A percentile compares a stretch with the other conserved stretches of the same genome.
phyloP scores from a whole-genome alignment of 768 basidiomycete genomes.

The Brasilioporus rufonigricans region DNA sequence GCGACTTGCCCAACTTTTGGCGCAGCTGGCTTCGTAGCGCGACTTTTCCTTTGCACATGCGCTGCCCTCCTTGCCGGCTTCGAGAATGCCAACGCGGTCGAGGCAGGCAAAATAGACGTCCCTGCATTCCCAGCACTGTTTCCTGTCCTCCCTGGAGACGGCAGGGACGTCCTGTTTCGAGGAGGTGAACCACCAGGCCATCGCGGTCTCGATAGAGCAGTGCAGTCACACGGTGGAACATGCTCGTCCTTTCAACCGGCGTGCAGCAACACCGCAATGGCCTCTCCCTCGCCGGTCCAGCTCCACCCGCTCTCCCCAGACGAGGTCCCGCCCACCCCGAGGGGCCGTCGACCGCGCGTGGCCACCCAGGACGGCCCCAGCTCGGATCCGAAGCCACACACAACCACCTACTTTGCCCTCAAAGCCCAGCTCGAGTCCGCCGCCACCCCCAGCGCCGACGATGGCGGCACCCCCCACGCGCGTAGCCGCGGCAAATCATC shows the following conservation, averaged over 20 bases:
- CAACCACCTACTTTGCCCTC: conserved; percentile 58
- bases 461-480: background rate
- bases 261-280: conserved; percentile 16
- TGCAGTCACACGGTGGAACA: conserved; percentile 15
- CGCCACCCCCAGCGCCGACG: background rate
- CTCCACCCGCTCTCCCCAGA: conserved; percentile 72
- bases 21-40: conserved; percentile 71
- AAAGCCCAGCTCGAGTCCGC: conserved; percentile 55
- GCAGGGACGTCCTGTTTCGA: conserved; percentile 38
- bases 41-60: conserved; percentile 57
- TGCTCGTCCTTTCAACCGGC: conserved; percentile 7
- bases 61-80: conserved; percentile 68
- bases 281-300: conserved; percentile 48
- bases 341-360: conserved; percentile 49
- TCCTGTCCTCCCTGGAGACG: conserved; percentile 60
- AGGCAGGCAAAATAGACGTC: conserved; percentile 87
- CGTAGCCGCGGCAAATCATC: background rate
- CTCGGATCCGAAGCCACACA: conserved; percentile 26
- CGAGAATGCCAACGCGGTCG: conserved; percentile 63
- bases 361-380: conserved; percentile 26
- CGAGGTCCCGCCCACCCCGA: conserved; percentile 36
- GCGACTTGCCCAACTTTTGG: conserved; percentile 81
- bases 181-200: conserved; percentile 36
- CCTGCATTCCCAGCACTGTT: conserved; percentile 81
- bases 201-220: conserved; percentile 13